Evolutionary conservation across 495 filamentous ascomycete species (phyloP).

Genomic region (Penicillium herquei): DNA sequence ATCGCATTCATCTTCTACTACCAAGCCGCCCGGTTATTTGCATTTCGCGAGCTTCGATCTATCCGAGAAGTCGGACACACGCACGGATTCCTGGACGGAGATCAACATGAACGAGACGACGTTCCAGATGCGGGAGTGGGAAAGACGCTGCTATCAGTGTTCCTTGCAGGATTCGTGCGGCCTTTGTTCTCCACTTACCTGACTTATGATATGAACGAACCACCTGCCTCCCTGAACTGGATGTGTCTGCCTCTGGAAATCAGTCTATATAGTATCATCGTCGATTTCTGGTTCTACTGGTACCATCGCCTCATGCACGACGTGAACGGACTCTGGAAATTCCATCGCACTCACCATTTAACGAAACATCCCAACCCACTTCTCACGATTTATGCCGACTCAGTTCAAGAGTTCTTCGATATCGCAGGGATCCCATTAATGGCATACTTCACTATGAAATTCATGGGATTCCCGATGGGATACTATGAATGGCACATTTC

Average conservation of each 20-base stretch:
- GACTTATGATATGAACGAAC: conserved; percentile 12
- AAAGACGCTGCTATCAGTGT: conserved; percentile 15
- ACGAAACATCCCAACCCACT: conserved; percentile 39
- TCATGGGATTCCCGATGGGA: conserved; percentile 32
- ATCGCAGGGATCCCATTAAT: conserved; percentile 31
- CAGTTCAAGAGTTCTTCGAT: conserved; percentile 38
- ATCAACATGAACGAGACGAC: conserved; percentile 23
- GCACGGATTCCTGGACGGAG: conserved; percentile 22
- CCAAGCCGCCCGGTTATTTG: conserved; percentile 20
- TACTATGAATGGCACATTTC: conserved; percentile 42
- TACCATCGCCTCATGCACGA: conserved; percentile 36
- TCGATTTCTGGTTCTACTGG: conserved; percentile 41
- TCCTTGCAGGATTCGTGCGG: conserved; percentile 1
- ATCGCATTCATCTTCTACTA: conserved; percentile 25
- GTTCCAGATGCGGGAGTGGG: conserved; percentile 23
- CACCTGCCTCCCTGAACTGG: conserved; percentile 45
- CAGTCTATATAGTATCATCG: conserved; percentile 31
- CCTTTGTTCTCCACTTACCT: conserved; percentile 18
- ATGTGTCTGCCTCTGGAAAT: conserved; percentile 29
- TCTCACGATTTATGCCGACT: conserved; percentile 34
- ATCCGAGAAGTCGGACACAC: conserved; percentile 24
- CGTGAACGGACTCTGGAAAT: conserved; percentile 30
- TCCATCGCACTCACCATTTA: conserved; percentile 39
- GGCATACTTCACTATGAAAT: conserved; percentile 27
- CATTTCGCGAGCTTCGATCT: conserved; percentile 20